Conservation (phyloP, 2,329 filamentous ascomycete species). For the Hymenoscyphus linearis region DNA sequence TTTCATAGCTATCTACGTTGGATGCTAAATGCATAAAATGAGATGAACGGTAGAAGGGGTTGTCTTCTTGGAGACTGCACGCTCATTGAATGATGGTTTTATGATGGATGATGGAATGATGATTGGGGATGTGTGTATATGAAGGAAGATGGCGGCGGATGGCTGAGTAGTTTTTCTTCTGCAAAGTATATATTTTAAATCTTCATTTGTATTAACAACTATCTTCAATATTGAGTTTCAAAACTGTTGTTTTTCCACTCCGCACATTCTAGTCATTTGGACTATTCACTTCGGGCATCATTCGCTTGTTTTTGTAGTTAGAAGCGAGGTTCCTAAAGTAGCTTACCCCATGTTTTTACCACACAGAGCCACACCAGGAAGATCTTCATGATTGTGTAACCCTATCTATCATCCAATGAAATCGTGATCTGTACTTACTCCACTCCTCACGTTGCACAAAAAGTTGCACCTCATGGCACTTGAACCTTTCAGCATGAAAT, state of each 20-base stretch:
- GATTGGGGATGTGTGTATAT: background rate
- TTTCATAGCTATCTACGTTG: slow-evolving; percentile 10
- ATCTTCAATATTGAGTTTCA: too few relatives aligned
- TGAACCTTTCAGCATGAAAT: background rate
- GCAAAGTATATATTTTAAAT: background rate
- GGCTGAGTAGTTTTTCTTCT: background rate
- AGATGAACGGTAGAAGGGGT: background rate
- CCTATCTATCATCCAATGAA: too few relatives aligned
- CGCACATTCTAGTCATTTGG: background rate
- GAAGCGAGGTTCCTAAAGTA: too few relatives aligned
- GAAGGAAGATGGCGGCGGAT: background rate
- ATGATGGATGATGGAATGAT: background rate
- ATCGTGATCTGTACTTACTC: too few relatives aligned
- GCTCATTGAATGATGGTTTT: background rate
- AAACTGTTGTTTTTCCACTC: background rate
- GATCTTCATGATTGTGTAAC: too few relatives aligned
- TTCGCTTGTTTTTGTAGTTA: too few relatives aligned
- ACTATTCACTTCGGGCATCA: background rate
- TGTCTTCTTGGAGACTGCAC: background rate
- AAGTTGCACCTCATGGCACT: too few relatives aligned
- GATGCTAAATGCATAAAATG: slow-evolving; percentile 5
- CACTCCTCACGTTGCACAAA: too few relatives aligned
- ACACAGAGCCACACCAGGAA: too few relatives aligned
- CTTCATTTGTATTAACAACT: background rate
- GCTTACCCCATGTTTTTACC: too few relatives aligned